Conservation (phyloP, 2,329 filamentous ascomycete species). For the Pseudohalonectria lignicola region DNA sequence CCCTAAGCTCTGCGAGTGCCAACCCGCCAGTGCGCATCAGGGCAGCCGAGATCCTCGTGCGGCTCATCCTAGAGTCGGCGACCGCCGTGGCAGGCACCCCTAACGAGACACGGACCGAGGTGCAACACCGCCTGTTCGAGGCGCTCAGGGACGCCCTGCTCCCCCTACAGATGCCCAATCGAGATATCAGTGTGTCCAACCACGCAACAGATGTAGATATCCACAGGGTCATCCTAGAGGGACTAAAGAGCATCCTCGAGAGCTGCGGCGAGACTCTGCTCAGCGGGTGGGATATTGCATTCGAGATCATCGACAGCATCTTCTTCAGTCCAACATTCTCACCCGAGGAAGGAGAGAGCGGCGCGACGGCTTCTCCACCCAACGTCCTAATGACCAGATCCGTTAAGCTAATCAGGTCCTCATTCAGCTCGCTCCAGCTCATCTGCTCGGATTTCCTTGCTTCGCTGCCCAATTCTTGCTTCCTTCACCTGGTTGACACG, state of each 20-base stretch:
- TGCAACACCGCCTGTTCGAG: conserved; percentile 63
- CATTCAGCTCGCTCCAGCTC: conserved; percentile 82
- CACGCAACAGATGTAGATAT: conserved; percentile 64
- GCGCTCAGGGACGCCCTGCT: conserved; percentile 52
- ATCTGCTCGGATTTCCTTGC: conserved; percentile 90
- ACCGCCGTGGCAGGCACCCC: conserved; percentile 41
- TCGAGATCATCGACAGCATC: conserved; percentile 74
- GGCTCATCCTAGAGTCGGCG: conserved; percentile 45
- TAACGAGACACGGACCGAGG: conserved; percentile 38
- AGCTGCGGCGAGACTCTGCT: conserved; percentile 76
- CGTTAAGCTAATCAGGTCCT: conserved; percentile 67
- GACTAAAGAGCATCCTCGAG: conserved; percentile 72
- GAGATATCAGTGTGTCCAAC: conserved; percentile 42
- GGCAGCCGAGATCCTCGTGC: conserved; percentile 54
- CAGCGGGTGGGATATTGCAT: conserved; percentile 76
- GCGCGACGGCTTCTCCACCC: conserved; percentile 10
- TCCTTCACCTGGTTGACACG: conserved; percentile 71
- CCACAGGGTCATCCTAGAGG: conserved; percentile 69
- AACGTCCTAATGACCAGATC: conserved; percentile 43
- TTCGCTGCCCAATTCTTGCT: conserved; percentile 59
- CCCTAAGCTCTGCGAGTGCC: conserved; percentile 33
- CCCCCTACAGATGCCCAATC: conserved; percentile 48
- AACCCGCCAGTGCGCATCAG: conserved; percentile 42
- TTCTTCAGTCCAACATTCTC: conserved; percentile 38
- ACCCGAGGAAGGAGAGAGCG: conserved; percentile 16